Evolutionary conservation across 2,329 filamentous ascomycete genomes (phyloP), one percentile per base, ranked within the genome.

Genomic region (Chrysoporthe cubensis): DNA sequence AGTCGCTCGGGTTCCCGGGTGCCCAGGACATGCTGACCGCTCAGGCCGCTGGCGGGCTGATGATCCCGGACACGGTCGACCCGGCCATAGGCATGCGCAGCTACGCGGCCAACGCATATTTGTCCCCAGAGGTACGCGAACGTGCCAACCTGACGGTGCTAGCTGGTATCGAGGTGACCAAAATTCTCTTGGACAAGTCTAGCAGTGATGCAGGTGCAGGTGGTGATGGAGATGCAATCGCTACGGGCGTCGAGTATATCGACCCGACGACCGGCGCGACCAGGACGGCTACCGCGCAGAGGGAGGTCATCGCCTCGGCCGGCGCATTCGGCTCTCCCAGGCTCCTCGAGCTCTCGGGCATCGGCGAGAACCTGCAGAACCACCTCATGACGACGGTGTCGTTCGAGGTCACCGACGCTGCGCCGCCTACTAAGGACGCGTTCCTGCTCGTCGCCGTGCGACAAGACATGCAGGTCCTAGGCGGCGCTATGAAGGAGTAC

Each of bases 311-410:
- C 50, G 26, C 74, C 16, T 62, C 71, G 6, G 73, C 72, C 2
- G 74, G 74, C 16, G 48, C 69, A 1, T 60, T 71, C 54, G 66
- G 71, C 21, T 72, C 72, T 1, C 74, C 73, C 3, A 69, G 70
- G 14, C 65, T 75, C 16, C 69, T 75, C 8, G 73, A 75, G 54
- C 62, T 73, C 13, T 74, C 73, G 2, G 74, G 74, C 40, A 79
- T 82, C 9, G 80, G 80, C 11, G 71, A 75, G 40, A 77, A 80
- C 61, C 77, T 80, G 63, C 78, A 80, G 69, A 79, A 81, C 65
- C 79, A 81, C 4, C 56, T 32, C 8, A 37, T 34, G 56, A 26
- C 37, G 5, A 32, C 26, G 4, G 21, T 32, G 11, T 11, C 14
- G 14, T 77, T 78, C 74, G 77, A 78, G 67, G 72, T 77, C 63